Evolutionary conservation across 495 filamentous ascomycete genomes (phyloP).

Genomic region (Penicillium coprophilum): DNA sequence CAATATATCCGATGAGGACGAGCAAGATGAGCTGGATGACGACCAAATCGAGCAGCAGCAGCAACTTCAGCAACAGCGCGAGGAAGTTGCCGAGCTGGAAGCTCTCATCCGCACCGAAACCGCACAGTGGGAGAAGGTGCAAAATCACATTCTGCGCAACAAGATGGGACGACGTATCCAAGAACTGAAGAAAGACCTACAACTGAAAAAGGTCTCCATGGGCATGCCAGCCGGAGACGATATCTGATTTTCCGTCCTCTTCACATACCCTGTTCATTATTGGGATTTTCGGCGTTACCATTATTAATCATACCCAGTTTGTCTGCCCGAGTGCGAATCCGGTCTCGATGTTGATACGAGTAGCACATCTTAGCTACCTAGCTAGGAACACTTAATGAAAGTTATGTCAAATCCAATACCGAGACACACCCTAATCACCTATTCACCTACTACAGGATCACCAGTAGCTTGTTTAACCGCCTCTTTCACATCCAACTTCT

Average conservation of each 20-base stretch:
- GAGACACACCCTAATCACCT: background rate
- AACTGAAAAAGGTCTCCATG: constrained; percentile 50
- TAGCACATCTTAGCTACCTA: constrained; percentile 4
- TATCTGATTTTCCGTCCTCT: constrained; percentile 20
- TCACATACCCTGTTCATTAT: background rate
- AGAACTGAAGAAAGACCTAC: constrained; percentile 47
- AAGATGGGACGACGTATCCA: constrained; percentile 52
- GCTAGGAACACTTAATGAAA: constrained; percentile 12
- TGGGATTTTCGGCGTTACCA: constrained; percentile 3
- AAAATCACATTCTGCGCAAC: constrained; percentile 49
- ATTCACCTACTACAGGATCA: constrained; percentile 28
- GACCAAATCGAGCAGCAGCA: constrained; percentile 48
- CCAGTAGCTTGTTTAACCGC: constrained; percentile 33
- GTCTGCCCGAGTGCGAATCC: background rate
- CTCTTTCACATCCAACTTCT: constrained; percentile 31
- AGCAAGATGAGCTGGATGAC: constrained; percentile 62
- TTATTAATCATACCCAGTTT: constrained; percentile 13
- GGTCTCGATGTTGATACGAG: constrained; percentile 3
- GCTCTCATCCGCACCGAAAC: constrained; percentile 47
- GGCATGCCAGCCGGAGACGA: constrained; percentile 42
- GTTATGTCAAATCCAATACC: background rate
- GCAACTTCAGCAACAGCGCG: constrained; percentile 50
- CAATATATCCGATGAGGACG: constrained; percentile 60
- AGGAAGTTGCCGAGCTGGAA: constrained; percentile 52
- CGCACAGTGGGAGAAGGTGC: constrained; percentile 40